phyloP scores from a whole-genome alignment of 1,284 basidiomycete species.

The Bjerkandera adusta region DNA sequence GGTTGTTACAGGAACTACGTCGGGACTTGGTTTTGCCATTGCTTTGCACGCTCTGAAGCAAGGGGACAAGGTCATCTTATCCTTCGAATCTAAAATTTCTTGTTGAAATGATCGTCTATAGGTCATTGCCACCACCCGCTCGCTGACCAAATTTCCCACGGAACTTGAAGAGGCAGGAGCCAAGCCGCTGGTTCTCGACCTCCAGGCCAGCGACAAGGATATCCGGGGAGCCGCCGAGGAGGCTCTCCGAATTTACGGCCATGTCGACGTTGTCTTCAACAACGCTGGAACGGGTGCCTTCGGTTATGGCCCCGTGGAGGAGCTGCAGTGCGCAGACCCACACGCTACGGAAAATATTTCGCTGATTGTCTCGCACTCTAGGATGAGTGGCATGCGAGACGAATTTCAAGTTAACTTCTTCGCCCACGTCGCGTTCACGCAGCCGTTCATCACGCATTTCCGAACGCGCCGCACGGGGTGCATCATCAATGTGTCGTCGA shows the following conservation, averaged over 20 bases:
- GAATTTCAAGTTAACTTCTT: conserved; percentile 15
- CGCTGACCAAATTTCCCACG: conserved; percentile 20
- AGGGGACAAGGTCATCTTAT: conserved; percentile 24
- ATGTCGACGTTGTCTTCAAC: conserved; percentile 43
- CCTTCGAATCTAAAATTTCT: not conserved
- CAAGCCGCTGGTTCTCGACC: conserved; percentile 23
- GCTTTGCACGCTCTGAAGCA: conserved; percentile 23
- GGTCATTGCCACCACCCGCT: conserved; percentile 29
- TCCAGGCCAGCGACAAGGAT: conserved; percentile 21
- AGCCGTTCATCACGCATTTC: conserved; percentile 12
- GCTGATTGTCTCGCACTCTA: not conserved
- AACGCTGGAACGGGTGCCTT: too few relatives aligned
- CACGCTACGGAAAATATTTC: not conserved
- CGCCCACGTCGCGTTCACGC: conserved; percentile 10
- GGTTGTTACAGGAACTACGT: conserved; percentile 32
- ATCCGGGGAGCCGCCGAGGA: conserved; percentile 21
- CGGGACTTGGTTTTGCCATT: conserved; percentile 28
- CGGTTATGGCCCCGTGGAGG: conserved; percentile 13
- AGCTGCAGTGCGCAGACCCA: conserved; percentile 2
- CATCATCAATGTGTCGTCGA: conserved; percentile 15
- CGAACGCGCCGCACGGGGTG: conserved; percentile 10
- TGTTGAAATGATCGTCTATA: conserved; percentile 3
- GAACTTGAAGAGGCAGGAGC: conserved; percentile 20
- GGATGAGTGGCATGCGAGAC: conserved; percentile 7
- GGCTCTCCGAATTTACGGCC: conserved; percentile 28